These are phyloP conservation scores for Penicillium subrubescens DNA, from an alignment of 495 filamentous ascomycete genomes.

Conservation along the genomic window DNA sequence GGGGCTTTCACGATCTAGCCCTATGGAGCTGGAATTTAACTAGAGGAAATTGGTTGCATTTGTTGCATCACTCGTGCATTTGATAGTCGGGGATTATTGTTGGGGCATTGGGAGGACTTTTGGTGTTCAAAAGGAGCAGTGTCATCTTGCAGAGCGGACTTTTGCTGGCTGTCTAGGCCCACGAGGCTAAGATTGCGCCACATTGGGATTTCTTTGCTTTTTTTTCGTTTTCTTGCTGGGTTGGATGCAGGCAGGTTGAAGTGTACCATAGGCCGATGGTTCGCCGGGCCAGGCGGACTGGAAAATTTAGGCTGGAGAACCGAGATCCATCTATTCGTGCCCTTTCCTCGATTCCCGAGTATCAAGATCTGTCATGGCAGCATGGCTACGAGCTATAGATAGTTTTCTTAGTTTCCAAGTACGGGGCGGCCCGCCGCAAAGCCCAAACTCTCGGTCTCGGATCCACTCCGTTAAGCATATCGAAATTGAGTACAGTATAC, in stretches of 20 bases:
- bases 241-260: background rate
- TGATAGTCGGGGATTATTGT: constrained; percentile 5
- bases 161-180: constrained; percentile 4
- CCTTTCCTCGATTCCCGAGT: background rate
- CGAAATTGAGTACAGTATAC: background rate
- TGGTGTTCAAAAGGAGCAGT: constrained; percentile 15
- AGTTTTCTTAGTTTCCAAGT: background rate
- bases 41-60: constrained; percentile 11
- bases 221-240: background rate
- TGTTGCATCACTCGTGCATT: constrained; percentile 15
- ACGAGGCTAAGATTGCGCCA: background rate
- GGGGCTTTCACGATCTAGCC: background rate
- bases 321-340: background rate
- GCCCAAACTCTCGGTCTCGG: background rate
- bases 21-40: constrained; percentile 6
- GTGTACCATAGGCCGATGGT: constrained; percentile 18
- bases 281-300: background rate
- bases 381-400: background rate
- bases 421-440: background rate
- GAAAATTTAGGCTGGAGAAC: background rate
- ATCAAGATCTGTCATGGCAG: background rate
- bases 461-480: background rate
- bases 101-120: background rate
- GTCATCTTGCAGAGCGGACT: constrained; percentile 1
- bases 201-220: constrained; percentile 7